Base-by-base conservation (phyloP, 331 rosid species). In the Quercus lobata region DNA sequence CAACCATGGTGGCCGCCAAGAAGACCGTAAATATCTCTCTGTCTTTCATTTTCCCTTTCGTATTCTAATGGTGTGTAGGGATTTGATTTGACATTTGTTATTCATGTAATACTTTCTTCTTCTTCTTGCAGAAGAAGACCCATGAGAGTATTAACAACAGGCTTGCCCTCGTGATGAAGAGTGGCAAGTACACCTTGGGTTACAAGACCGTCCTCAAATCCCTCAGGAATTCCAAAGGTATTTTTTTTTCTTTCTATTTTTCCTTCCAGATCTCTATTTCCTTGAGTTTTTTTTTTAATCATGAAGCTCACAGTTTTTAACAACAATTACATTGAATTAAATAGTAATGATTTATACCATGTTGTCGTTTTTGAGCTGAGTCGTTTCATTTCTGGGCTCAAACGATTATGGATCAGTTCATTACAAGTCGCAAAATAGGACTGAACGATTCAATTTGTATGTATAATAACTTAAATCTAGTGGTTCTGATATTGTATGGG, bases 91-190 rank as follows among this genome's bases (percentile, higher is more conserved):
- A 21, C 46, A 41, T 41, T 55, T 11, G 8, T 15, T 1, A 32
- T 10, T 71, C 15, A 12, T 9, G 16, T 71, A 2, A 41, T 9
- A 41, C 46, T 24, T 12, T 77, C 7, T 49, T 15, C 6, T 65
- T 16, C 19, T 7, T 18, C 22, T 41, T 85, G 62, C 86, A 88
- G 86, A 89, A 89, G 93, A 89, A 89, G 88, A 85, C 90, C 66
- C 93, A 89, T 57, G 91, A 87, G 87, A 83, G 84, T 72, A 85
- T 94, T 29, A 94, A 94, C 85, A 94, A 90, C 83, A 89, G 97
- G 89, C 96, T 94, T 7, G 98, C 98, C 65, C 96, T 92, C 27
- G 97, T 94, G 18, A 88, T 94, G 94, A 94, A 94, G 93, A 94
- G 94, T 49, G 97, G 98, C 27, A 92, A 94, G 65, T 94, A 58